Evolutionary conservation across 257 asterid genomes (phyloP).

Genomic region (Verbena officinalis): DNA sequence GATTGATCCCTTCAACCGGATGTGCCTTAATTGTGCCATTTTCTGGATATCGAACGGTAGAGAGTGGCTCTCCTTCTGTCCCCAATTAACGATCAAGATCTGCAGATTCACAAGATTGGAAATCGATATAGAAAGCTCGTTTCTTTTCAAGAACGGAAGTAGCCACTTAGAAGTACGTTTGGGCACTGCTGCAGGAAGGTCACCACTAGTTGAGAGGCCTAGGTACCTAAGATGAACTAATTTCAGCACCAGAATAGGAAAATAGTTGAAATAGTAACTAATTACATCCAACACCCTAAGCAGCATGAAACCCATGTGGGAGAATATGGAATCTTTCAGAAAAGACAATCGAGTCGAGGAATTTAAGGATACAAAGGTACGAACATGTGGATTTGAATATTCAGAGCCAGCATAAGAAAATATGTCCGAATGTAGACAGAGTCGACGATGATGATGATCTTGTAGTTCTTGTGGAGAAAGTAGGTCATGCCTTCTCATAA

Average conservation of each 20-base stretch:
- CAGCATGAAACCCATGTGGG: slow-evolving; percentile 28
- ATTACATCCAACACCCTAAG: slow-evolving; percentile 39
- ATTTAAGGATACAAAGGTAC: slow-evolving; percentile 27
- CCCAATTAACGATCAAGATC: slow-evolving; percentile 33
- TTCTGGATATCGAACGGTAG: slow-evolving; percentile 29
- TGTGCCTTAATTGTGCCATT: slow-evolving; percentile 36
- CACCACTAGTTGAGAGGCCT: slow-evolving; percentile 31
- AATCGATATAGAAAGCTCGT: slow-evolving; percentile 16
- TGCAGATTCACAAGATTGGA: slow-evolving; percentile 40
- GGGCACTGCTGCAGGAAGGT: slow-evolving; percentile 19
- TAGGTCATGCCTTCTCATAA: slow-evolving; percentile 19
- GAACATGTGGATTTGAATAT: slow-evolving; percentile 26
- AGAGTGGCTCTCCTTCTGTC: slow-evolving; percentile 20
- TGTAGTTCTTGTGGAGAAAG: slow-evolving; percentile 24
- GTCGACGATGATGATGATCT: slow-evolving; percentile 25
- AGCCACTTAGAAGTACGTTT: slow-evolving; percentile 7
- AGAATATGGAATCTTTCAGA: slow-evolving; percentile 14
- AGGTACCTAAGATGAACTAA: slow-evolving; percentile 36
- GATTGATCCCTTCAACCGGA: slow-evolving; percentile 28
- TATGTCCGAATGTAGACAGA: slow-evolving; percentile 27
- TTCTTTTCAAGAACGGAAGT: slow-evolving; percentile 14
- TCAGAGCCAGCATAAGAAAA: slow-evolving; percentile 1
- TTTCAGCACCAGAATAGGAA: slow-evolving; percentile 29
- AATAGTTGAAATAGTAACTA: slow-evolving; percentile 27
- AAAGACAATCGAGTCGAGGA: slow-evolving; percentile 23